These are phyloP conservation scores for Neofusicoccum laricinum DNA, from an alignment of 2,329 filamentous ascomycete genomes.

Conservation along the genomic window DNA sequence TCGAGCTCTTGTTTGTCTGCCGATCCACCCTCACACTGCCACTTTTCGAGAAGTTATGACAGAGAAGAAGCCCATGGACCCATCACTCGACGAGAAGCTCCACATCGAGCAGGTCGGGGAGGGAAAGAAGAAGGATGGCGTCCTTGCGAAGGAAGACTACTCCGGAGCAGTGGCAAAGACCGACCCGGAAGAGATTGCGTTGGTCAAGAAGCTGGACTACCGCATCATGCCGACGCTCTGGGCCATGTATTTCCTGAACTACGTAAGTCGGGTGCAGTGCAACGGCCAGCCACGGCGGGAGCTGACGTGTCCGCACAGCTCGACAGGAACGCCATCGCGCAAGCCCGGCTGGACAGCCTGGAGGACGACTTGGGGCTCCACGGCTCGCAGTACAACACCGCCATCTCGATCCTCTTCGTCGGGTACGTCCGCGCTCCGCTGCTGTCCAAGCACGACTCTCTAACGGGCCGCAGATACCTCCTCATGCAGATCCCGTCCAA, in stretches of 20 bases:
- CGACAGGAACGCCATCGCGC: conserved; percentile 63
- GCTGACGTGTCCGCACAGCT: conserved; percentile 30
- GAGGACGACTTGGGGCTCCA: conserved; percentile 45
- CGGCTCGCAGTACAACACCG: conserved; percentile 38
- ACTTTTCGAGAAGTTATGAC: not conserved
- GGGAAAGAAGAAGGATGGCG: not conserved
- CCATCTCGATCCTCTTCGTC: conserved; percentile 58
- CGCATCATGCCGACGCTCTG: conserved; percentile 39
- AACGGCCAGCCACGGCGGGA: too few relatives aligned
- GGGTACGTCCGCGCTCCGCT: conserved; percentile 40
- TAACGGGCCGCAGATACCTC: conserved; percentile 35
- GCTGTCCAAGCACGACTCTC: conserved; percentile 60
- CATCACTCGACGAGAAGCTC: not conserved
- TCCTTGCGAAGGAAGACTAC: conserved; percentile 29
- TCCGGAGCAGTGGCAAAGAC: conserved; percentile 34
- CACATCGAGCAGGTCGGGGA: not conserved
- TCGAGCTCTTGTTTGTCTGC: not conserved
- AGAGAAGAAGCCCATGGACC: not conserved
- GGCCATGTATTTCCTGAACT: conserved; percentile 40
- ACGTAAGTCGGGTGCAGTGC: conserved; percentile 10
- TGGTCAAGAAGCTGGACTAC: conserved; percentile 31
- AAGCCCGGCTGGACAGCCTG: conserved; percentile 61
- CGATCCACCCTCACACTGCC: not conserved
- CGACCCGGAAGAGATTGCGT: conserved; percentile 31
- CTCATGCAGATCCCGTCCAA: conserved; percentile 39